Base-by-base conservation (phyloP, 192 early-diverging fungal species). In the Backusella tuberculispora region DNA sequence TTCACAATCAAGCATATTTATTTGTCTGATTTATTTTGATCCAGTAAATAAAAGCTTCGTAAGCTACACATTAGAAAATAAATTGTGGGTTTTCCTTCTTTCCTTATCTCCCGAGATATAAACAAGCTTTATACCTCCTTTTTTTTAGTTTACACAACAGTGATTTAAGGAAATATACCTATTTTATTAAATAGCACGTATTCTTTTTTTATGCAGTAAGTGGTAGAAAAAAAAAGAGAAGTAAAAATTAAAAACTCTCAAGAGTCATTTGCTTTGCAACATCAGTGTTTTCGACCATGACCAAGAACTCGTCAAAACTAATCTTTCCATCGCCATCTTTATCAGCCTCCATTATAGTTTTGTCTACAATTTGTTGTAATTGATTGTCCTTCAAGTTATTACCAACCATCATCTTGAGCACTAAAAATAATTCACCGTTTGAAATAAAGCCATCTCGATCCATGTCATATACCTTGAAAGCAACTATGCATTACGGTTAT, bases 341-440 rank as follows among this genome's bases (percentile, higher is more conserved):
- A 83, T 99, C 98, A 34, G 97, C 98, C 77, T 99, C 97, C 87
- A 97, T 94, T 73, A 99, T 98, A 7, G 97, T 98, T 87, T 99
- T 99, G 86, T 99, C 98, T 12, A 99, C 98, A 77, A 99, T 97
- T 83, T 99, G 98, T 79, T 99, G 98, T 14, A 99, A 90, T 85
- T 99, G 98, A 29, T 93, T 88, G 66, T 96, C 96, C 65, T 92
- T 94, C 63, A 99, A 85, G 80, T 99, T 99, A 82, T 93, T 97
- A 41, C 97, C 98, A 12, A 98, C 96, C 98, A 99, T 99, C 96
- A 97, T 99, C 85, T 99, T 98, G 44, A 99, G 87, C 0, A 99
- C 98, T 70, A 97, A 81, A 83, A 97, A 99, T 37, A 99, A 87
- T 86, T 99, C 98, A 56, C 98, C 98, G 78, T 99, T 99, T 43